Conservation (phyloP, 495 filamentous ascomycete genomes). For the Podospora anserina region DNA sequence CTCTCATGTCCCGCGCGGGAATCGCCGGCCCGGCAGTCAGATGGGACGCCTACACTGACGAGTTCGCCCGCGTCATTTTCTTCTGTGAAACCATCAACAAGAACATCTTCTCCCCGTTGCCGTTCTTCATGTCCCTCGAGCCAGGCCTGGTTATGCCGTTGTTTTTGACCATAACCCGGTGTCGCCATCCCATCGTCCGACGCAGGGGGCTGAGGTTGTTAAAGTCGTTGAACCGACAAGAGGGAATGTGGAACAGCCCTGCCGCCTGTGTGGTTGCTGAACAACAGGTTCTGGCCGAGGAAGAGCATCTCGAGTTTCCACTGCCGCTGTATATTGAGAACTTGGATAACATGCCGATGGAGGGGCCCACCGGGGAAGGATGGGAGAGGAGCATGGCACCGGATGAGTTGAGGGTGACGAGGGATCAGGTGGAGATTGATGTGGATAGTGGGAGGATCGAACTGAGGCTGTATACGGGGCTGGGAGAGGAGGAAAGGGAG, state of each 20-base stretch:
- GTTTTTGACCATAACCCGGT: conserved; percentile 17
- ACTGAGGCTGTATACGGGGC: not conserved
- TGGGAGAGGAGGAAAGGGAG: not conserved
- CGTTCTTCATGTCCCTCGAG: conserved; percentile 26
- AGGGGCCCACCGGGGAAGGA: not conserved
- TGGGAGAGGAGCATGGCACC: not conserved
- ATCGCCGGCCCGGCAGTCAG: conserved; percentile 14
- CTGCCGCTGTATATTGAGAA: conserved; percentile 9
- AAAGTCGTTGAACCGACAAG: conserved; percentile 20
- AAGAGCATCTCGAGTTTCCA: conserved; percentile 18
- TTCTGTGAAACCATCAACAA: conserved; percentile 8
- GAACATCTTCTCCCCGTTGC: conserved; percentile 13
- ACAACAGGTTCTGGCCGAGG: conserved; percentile 16
- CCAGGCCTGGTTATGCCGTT: conserved; percentile 23
- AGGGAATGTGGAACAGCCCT: conserved; percentile 25
- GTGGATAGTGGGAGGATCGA: not conserved
- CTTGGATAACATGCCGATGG: not conserved
- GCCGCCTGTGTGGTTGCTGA: conserved; percentile 14
- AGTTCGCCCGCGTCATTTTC: conserved; percentile 17
- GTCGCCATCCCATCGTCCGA: conserved; percentile 22
- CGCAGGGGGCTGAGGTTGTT: conserved; percentile 20
- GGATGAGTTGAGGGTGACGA: not conserved
- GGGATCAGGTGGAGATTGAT: not conserved
- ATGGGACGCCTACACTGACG: conserved; percentile 12
- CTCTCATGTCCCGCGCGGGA: conserved; percentile 3